These are phyloP conservation scores for Pachysolen tannophilus DNA, from an alignment of 805 yeast species.

Conservation along the genomic window DNA sequence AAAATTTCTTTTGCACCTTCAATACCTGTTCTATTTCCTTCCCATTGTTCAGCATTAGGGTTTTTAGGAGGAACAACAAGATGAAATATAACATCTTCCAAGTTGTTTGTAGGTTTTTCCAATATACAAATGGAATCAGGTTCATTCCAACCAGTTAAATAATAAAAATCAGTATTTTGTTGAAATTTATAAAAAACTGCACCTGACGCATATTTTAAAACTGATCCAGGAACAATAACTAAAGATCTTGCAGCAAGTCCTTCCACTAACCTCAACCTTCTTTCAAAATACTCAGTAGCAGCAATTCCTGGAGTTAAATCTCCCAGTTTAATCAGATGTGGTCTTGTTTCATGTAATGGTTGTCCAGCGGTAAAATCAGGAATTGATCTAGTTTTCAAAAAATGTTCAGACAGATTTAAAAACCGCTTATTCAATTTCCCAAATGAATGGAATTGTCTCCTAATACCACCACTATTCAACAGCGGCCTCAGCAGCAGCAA, in stretches of 20 bases:
- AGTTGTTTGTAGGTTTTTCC: constrained; percentile 48
- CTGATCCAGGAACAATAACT: constrained; percentile 68
- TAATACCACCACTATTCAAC: too few relatives aligned
- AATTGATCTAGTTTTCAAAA: too few relatives aligned
- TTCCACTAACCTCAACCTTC: constrained; percentile 55
- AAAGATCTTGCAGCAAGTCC: constrained; percentile 54
- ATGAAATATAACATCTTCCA: constrained; percentile 54
- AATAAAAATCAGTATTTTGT: constrained; percentile 83
- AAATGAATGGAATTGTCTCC: too few relatives aligned
- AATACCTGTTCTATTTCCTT: constrained; percentile 84
- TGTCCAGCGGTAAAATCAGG: constrained; percentile 59
- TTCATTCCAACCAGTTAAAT: constrained; percentile 88
- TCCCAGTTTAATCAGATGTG: constrained; percentile 64
- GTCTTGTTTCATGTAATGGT: constrained; percentile 80
- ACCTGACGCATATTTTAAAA: constrained; percentile 75
- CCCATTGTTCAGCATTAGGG: constrained; percentile 81
- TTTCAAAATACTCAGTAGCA: constrained; percentile 70
- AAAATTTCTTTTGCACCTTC: constrained; percentile 76
- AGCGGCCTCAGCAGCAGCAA: too few relatives aligned
- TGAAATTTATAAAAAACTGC: constrained; percentile 89
- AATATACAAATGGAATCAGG: constrained; percentile 69
- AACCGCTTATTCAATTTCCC: too few relatives aligned
- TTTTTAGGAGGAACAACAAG: constrained; percentile 85
- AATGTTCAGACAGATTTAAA: too few relatives aligned
- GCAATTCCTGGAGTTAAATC: constrained; percentile 84